Conservation (phyloP, 1,284 basidiomycete genomes). For the Apiotrichum gamsii region DNA sequence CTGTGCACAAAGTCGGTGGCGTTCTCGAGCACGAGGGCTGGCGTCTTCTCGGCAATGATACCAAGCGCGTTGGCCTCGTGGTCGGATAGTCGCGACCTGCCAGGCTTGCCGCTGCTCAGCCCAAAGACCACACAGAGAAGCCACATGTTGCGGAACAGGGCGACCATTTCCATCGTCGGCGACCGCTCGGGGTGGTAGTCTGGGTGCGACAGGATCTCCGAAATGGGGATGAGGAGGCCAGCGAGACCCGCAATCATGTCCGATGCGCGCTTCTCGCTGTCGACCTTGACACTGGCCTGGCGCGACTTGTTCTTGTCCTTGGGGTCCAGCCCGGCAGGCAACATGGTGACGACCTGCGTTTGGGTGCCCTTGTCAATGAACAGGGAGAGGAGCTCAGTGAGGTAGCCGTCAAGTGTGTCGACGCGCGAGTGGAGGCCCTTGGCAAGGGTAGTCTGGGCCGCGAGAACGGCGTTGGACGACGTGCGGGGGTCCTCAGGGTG, state of each 20-base stretch:
- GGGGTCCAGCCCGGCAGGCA: constrained; percentile 24
- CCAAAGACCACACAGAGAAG: constrained; percentile 64
- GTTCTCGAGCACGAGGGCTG: constrained; percentile 73
- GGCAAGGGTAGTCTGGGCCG: constrained; percentile 80
- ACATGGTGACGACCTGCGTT: constrained; percentile 67
- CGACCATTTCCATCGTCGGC: constrained; percentile 61
- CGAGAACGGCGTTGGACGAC: constrained; percentile 80
- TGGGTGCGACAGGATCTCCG: constrained; percentile 72
- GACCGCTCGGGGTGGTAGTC: constrained; percentile 63
- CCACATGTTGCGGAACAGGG: constrained; percentile 90
- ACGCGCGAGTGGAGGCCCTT: constrained; percentile 63
- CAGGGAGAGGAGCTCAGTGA: constrained; percentile 76
- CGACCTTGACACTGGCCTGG: constrained; percentile 23
- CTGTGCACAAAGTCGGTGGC: constrained; percentile 78
- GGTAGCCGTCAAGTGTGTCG: constrained; percentile 69
- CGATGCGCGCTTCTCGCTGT: constrained; percentile 28
- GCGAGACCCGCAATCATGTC: constrained; percentile 79
- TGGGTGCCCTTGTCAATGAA: constrained; percentile 88
- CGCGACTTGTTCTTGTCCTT: constrained; percentile 4
- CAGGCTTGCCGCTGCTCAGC: constrained; percentile 73
- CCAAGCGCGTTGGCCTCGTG: constrained; percentile 65
- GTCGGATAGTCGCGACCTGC: constrained; percentile 32
- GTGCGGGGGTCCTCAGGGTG: constrained; percentile 77
- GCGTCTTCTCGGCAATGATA: constrained; percentile 81
- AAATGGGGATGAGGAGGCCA: constrained; percentile 81